A percentile compares a stretch with the other conserved stretches of the same genome.
Evolutionary conservation across 345 rosid genomes (phyloP).

Genomic region (rapeseed (Brassica napus)): DNA sequence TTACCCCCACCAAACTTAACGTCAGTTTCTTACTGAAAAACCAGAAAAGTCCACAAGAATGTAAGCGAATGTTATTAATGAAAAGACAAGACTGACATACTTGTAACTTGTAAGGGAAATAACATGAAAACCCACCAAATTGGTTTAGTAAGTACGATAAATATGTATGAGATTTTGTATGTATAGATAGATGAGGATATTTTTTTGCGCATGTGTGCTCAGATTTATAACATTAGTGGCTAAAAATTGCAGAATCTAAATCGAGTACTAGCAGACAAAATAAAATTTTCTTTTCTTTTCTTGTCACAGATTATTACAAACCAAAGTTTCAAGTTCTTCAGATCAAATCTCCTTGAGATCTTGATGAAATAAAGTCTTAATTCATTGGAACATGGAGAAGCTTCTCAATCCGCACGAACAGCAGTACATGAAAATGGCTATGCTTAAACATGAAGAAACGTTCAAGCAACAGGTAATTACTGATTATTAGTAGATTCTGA

Average conservation of each 20-base stretch:
- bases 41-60: conserved; percentile 26
- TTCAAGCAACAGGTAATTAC: conserved; percentile 83
- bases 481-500: conserved; percentile 1
- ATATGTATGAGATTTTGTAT: conserved; percentile 24
- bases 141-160: conserved; percentile 21
- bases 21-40: conserved; percentile 20
- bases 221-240: conserved; percentile 36
- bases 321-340: conserved; percentile 21
- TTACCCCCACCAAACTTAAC: conserved; percentile 36
- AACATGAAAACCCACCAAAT: conserved; percentile 34
- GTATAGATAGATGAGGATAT: conserved; percentile 37
- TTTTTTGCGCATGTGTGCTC: conserved; percentile 30
- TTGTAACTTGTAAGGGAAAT: conserved; percentile 23
- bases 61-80: conserved; percentile 25
- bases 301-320: conserved; percentile 23
- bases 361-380: conserved; percentile 29
- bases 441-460: conserved; percentile 93
- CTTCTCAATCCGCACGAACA: conserved; percentile 64
- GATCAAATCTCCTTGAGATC: conserved; percentile 26
- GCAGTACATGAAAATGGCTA: conserved; percentile 90
- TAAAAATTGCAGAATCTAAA: conserved; percentile 41
- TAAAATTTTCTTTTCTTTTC: not conserved
- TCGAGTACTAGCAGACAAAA: conserved; percentile 24
- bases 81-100: conserved; percentile 40
- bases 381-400: conserved; percentile 67